Base-by-base conservation (phyloP, 495 filamentous ascomycete genomes). In the Penicillium diatomitis region DNA sequence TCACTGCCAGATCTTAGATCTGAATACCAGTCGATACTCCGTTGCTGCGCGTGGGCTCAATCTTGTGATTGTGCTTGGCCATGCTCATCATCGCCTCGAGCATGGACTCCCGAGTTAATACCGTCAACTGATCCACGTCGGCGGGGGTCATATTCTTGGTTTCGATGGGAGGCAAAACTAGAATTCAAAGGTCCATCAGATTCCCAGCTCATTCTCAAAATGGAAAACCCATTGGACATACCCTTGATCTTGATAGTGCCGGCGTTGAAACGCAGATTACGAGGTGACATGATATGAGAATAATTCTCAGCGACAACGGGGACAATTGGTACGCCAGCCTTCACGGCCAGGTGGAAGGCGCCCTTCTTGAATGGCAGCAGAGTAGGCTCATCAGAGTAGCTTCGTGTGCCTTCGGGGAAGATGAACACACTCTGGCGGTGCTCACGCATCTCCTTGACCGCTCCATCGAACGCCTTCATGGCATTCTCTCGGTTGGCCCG, bases 351-450 rank as follows among this genome's bases (percentile, higher is more conserved):
- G 64, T 97, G 92, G 69, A 97, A 99, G 35, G 92, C 92, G 50
- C 92, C 92, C 73, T 97, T 97, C 73, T 99, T 98, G 72, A 97
- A 99, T 5, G 86, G 82, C 47, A 96, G 70, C 58, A 99, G 67
- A 44, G 76, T 81, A 5, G 92, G 85, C 41, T 87, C 81, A 54
- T 83, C 79, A 41, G 84, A 78, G 72, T 99, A 96, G 54, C 86
- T 91, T 43, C 92, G 76, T 5, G 92, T 99, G 9, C 92, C 92
- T 70, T 98, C 92, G 35, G 87, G 85, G 65, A 92, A 92, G 63
- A 96, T 95, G 67, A 86, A 96, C 33, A 97, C 90, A 63, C 81
- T 88, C 73, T 97, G 91, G 51, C 77, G 76, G 54, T 84, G 71
- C 42, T 61, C 70, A 44, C 74, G 79, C 69, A 99, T 97, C 63